Evolutionary conservation across 2,329 filamentous ascomycete genomes (phyloP), one percentile per base, ranked within the genome.

Genomic region (Pseudogymnoascus sp.): DNA sequence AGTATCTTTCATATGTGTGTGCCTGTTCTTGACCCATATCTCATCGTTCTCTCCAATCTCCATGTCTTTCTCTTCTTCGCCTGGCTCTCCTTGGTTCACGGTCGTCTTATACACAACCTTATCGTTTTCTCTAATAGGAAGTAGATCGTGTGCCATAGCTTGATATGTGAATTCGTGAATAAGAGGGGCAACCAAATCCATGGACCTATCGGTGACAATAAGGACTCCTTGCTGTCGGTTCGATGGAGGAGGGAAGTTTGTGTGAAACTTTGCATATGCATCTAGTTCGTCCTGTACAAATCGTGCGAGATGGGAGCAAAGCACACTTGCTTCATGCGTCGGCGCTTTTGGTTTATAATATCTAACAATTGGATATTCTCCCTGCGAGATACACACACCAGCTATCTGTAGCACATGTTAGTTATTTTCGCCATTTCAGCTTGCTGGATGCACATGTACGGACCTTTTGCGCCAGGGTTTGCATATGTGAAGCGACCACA

Each of bases 81-180:
- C 85, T 0, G 80, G 77, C 3, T 84, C 81, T 8, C 89, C 90
- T 70, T 92, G 85, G 68, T 96, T 95, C 67, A 95, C 80, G 1
- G 84, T 80, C 62, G 92, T 93, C 69, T 87, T 88, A 74, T 93
- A 99, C 0, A 89, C 92, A 8, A 96, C 84, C 75, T 95, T 96
- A 68, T 96, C 92, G 23, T 85, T 88, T 63, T 98, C 95, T 71
- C 90, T 87, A 72, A 99, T 92, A 0, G 90, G 89, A 31, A 99
- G 79, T 7, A 99, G 80, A 73, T 99, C 95, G 75, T 97, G 91
- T 3, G 92, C 93, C 93, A 99, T 98, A 61, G 95, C 92, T 76
- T 99, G 95, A 75, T 98, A 99, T 11, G 95, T 97, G 74, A 99
- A 97, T 72, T 99, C 95, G 77, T 99, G 95, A 3, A 98, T 74